Conservation (phyloP, 2,329 filamentous ascomycete genomes). For the Hymenoscyphus repandus region DNA sequence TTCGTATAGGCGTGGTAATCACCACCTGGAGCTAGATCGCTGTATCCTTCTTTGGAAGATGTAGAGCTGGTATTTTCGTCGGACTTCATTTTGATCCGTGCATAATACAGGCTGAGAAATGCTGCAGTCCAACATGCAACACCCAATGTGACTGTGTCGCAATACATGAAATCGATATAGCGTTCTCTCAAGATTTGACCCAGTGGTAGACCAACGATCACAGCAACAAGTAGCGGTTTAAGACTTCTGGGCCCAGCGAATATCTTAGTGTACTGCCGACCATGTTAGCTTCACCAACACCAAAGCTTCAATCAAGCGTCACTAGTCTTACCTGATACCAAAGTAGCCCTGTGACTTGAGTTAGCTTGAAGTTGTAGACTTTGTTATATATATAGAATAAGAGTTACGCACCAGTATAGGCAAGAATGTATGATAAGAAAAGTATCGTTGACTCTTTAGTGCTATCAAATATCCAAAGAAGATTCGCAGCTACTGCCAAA, state of each 20-base stretch:
- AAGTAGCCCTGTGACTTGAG: conserved; percentile 31
- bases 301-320: neutral
- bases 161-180: conserved; percentile 37
- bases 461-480: conserved; percentile 47
- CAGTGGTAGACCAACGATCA: conserved; percentile 39
- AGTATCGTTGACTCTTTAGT: conserved; percentile 18
- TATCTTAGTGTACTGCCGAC: conserved; percentile 43
- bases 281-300: conserved; percentile 41
- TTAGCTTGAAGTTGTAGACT: neutral
- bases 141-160: conserved; percentile 42
- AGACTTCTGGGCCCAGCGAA: conserved; percentile 45
- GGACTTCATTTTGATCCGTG: conserved; percentile 43
- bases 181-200: conserved; percentile 40
- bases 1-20: conserved; percentile 17
- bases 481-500: conserved; percentile 41
- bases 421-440: conserved; percentile 19
- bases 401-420: conserved; percentile 15
- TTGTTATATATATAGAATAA: neutral
- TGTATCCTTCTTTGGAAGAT: conserved; percentile 5
- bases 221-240: conserved; percentile 42
- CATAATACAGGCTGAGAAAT: conserved; percentile 41
- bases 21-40: conserved; percentile 9
- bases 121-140: conserved; percentile 47
- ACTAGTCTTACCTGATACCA: conserved; percentile 36
- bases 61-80: conserved; percentile 26